Evolutionary conservation across 345 rosid species (phyloP).

Genomic region (Pelargonium nanum): DNA sequence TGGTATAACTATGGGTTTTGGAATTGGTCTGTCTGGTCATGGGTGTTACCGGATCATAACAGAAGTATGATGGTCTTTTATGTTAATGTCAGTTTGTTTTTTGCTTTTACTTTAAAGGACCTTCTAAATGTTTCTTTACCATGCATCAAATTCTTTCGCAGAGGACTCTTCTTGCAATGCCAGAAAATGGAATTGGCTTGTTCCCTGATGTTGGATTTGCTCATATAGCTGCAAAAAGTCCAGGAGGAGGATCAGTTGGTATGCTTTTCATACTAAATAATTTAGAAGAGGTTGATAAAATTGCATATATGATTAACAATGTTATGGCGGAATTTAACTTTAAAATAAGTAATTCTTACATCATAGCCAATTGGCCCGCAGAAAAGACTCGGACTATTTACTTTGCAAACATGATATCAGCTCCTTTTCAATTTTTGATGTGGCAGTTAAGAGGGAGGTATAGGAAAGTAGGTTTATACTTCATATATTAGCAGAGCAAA

Average conservation of each 20-base stretch:
- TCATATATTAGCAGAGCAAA: too few relatives aligned
- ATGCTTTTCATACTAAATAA: conserved; percentile 14
- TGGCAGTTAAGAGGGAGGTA: too few relatives aligned
- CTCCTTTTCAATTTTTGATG: too few relatives aligned
- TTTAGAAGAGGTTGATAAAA: neutral
- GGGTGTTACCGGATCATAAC: conserved; percentile 81
- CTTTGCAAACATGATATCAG: too few relatives aligned
- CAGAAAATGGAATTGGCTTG: conserved; percentile 93
- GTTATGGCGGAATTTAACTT: too few relatives aligned
- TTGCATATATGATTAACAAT: neutral
- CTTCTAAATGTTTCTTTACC: conserved; percentile 3
- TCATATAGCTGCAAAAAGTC: conserved; percentile 73
- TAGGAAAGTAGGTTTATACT: too few relatives aligned
- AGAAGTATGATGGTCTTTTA: conserved; percentile 40
- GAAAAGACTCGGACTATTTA: too few relatives aligned
- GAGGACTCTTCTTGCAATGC: conserved; percentile 90
- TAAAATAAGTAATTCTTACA: too few relatives aligned
- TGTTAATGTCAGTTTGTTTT: conserved; percentile 3
- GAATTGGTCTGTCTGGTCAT: conserved; percentile 88
- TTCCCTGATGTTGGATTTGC: conserved; percentile 98
- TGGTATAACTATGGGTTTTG: conserved; percentile 94
- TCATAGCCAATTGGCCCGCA: too few relatives aligned
- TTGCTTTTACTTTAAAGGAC: neutral
- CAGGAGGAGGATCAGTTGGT: conserved; percentile 95
- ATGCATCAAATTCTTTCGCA: conserved; percentile 13